Evolutionary conservation across 345 rosid genomes (phyloP), one percentile per base, ranked within the genome.

Genomic region (Abelmoschus esculentus): DNA sequence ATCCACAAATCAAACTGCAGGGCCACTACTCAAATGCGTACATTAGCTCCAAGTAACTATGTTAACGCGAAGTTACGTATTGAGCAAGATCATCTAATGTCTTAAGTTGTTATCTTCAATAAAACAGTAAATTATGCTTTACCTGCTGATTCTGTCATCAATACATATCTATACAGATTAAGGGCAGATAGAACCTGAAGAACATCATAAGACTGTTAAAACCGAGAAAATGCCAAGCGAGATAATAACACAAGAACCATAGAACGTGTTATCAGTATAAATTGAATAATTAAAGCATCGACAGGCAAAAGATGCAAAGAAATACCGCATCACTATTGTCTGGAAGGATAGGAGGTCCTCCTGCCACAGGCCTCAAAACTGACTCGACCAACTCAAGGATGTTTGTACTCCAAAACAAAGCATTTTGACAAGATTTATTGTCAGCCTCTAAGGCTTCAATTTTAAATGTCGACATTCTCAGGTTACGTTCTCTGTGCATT

Each of bases 331-430:
- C 99, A 26, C 87, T 78, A 64, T 84, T 80, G 60, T 91, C 96
- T 0, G 93, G 97, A 81, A 91, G 84, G 70, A 75, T 64, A 18
- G 97, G 96, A 74, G 96, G 96, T 66, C 97, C 96, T 50, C 99
- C 96, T 40, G 70, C 74, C 22, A 87, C 77, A 80, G 97, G 97
- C 79, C 79, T 81, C 79, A 95, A 83, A 75, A 91, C 84, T 46
- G 81, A 49, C 82, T 87, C 93, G 70, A 91, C 85, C 59, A 95
- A 76, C 79, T 95, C 89, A 42, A 85, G 82, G 78, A 84, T 82
- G 79, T 72, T 62, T 34, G 80, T 64, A 58, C 66, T 77, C 90
- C 87, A 83, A 44, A 75, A 72, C 28, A 81, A 73, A 55, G 77
- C 47, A 60, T 62, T 40, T 53, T 75, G 26, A 64, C 70, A 36